Conservation (phyloP, 2,329 filamentous ascomycete species). For the Sarocladium oryzae region DNA sequence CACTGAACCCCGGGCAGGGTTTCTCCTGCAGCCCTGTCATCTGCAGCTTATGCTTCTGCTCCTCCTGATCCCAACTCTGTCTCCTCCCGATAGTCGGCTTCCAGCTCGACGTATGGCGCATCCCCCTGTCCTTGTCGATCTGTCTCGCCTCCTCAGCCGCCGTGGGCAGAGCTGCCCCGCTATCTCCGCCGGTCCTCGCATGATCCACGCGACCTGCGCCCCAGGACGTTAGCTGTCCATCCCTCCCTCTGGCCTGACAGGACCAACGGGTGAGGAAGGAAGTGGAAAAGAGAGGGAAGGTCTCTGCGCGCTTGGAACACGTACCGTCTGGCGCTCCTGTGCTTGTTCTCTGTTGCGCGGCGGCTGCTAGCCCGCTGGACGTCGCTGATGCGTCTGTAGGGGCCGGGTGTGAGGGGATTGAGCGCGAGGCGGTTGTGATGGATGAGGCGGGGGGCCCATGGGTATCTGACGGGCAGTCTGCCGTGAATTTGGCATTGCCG, state of each 20-base stretch:
- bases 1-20: slow-evolving; percentile 36
- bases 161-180: slow-evolving; percentile 15
- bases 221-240: not conserved
- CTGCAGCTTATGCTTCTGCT: slow-evolving; percentile 45
- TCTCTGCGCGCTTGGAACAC: too few species aligned
- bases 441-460: slow-evolving; percentile 2
- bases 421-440: slow-evolving; percentile 4
- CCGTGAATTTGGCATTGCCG: slow-evolving; percentile 1
- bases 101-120: slow-evolving; percentile 34
- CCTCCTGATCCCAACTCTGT: slow-evolving; percentile 48
- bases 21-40: slow-evolving; percentile 34
- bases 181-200: not conserved
- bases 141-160: slow-evolving; percentile 12
- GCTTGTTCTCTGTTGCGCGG: not conserved
- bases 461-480: slow-evolving; percentile 7
- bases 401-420: slow-evolving; percentile 13
- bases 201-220: not conserved
- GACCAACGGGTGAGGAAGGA: too few species aligned
- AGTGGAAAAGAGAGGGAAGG: too few species aligned
- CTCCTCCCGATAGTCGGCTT: slow-evolving; percentile 38
- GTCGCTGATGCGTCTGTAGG: slow-evolving; percentile 10
- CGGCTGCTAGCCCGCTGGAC: slow-evolving; percentile 10
- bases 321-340: not conserved
- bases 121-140: slow-evolving; percentile 19
- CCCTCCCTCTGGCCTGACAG: not conserved